Percentiles rank a stretch among this genome's conserved stretches.
These are phyloP conservation scores for Syzygium malaccense DNA, from an alignment of 441 rosid species.

Conservation along the genomic window DNA sequence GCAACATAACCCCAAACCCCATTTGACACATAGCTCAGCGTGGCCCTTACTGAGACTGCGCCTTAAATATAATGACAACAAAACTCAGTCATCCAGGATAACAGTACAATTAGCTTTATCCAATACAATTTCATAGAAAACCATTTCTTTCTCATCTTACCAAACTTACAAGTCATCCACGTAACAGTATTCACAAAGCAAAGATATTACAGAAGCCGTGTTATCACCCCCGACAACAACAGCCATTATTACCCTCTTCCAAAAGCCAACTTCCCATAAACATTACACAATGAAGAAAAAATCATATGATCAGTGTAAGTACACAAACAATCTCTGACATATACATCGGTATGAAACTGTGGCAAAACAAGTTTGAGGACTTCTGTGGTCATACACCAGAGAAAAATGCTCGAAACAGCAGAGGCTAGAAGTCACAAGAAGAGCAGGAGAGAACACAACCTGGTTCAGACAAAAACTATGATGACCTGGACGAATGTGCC, in stretches of 20 bases:
- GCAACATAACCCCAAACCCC: background rate
- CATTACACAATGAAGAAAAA: background rate
- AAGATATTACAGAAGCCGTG: background rate
- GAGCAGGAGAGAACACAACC: background rate
- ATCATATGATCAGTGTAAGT: background rate
- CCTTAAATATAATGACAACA: background rate
- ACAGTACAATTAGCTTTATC: background rate
- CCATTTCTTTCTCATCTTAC: background rate
- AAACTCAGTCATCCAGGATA: background rate
- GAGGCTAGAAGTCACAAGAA: background rate
- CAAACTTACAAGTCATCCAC: background rate
- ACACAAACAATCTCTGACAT: background rate
- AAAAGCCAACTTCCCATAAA: background rate
- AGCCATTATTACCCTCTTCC: background rate
- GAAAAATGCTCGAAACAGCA: background rate
- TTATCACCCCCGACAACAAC: background rate
- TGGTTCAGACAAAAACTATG: background rate
- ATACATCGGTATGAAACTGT: background rate
- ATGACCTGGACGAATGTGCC: background rate
- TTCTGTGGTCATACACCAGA: background rate
- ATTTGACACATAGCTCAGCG: background rate
- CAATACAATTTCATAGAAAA: background rate
- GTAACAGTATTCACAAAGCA: background rate
- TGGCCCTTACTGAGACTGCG: background rate
- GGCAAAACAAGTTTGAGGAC: background rate